Base-by-base conservation (phyloP, 148 eudicot species). In the Amaranthus cruentus region DNA sequence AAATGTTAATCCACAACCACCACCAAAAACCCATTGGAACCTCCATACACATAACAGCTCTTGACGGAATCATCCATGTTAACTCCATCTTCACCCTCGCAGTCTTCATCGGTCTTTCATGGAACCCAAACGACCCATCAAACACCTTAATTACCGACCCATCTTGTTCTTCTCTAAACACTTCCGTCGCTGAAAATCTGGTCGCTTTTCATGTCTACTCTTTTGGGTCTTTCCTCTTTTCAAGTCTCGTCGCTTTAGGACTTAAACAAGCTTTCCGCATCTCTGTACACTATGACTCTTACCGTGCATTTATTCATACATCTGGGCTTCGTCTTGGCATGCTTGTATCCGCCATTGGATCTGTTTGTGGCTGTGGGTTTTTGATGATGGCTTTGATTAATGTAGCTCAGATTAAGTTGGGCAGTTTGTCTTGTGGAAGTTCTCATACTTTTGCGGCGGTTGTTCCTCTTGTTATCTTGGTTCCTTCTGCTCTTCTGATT, bases 331-430 rank as follows among this genome's bases (percentile, higher is more conserved):
- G 97, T 38, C 59, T 85, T 18, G 97, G 98, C 69, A 90, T 91
- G 77, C 59, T 90, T 67, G 91, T 81, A 0, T 91, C 98, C 0
- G 98, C 94, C 0, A 79, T 79, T 18, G 98, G 94, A 52, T 93
- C 98, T 49, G 92, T 86, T 4, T 74, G 65, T 62, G 96, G 98
- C 47, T 93, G 85, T 28, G 80, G 77, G 3, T 93, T 84, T 46
- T 62, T 93, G 62, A 91, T 91, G 96, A 14, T 93, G 79, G 94
- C 98, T 3, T 47, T 93, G 75, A 65, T 89, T 11, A 83, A 88
- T 75, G 90, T 90, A 47, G 93, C 85, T 6, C 96, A 93, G 85
- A 86, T 93, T 72, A 93, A 93, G 89, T 82, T 93, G 3, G 98
- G 96, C 60, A 80, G 84, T 18, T 75, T 90, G 75, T 72, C 78